phyloP scores from a whole-genome alignment of 1,139 yeast genomes.

The Suhomyces ambrosiae region DNA sequence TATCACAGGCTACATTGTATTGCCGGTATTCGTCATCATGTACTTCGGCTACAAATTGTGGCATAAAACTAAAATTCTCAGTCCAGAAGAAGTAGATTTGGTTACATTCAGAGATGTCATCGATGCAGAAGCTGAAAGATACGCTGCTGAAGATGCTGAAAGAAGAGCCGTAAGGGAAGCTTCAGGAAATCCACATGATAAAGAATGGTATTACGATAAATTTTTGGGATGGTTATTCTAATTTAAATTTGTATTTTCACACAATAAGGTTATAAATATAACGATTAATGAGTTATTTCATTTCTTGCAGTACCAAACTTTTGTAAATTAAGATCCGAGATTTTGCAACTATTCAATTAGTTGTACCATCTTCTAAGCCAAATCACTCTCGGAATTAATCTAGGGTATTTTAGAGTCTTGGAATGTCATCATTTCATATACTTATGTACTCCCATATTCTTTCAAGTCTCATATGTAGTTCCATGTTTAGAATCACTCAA shows the following conservation, averaged over 20 bases:
- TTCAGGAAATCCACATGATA: slow-evolving; percentile 43
- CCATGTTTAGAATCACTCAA: too few relatives aligned
- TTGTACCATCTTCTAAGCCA: too few relatives aligned
- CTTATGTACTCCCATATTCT: too few relatives aligned
- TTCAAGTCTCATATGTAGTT: background rate
- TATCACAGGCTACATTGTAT: slow-evolving; percentile 77
- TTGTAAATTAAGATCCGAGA: too few relatives aligned
- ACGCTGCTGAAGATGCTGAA: slow-evolving; percentile 43
- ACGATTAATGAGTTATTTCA: background rate
- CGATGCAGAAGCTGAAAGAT: slow-evolving; percentile 68
- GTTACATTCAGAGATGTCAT: slow-evolving; percentile 63
- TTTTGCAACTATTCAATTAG: too few relatives aligned
- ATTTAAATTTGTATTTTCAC: background rate
- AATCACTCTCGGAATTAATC: too few relatives aligned
- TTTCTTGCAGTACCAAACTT: background rate
- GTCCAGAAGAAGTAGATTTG: slow-evolving; percentile 63
- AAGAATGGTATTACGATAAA: slow-evolving; percentile 58
- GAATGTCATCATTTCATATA: too few relatives aligned
- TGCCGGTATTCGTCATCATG: slow-evolving; percentile 63
- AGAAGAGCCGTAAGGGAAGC: slow-evolving; percentile 50
- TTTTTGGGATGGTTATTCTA: slow-evolving; percentile 57
- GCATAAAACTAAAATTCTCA: slow-evolving; percentile 53
- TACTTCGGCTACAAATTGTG: slow-evolving; percentile 60
- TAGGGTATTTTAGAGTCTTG: too few relatives aligned
- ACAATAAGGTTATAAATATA: too few relatives aligned